Evolutionary conservation across 169 alveolate species (phyloP).

Genomic region (Amoebophrya sp.): DNA sequence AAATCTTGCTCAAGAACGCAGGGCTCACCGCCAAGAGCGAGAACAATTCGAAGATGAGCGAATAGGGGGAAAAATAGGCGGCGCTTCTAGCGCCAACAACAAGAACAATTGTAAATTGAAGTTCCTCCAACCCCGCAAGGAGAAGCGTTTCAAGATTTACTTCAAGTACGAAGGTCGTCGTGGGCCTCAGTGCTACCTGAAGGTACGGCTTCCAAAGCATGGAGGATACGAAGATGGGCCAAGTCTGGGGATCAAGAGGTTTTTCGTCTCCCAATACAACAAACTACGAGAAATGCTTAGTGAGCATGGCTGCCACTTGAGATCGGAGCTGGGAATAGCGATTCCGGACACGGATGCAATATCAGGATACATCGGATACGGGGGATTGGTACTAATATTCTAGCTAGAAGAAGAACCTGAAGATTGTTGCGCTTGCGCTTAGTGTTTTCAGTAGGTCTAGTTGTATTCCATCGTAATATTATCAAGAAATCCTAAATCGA

Average conservation of each 20-base stretch:
- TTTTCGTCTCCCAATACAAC: slow-evolving; percentile 26
- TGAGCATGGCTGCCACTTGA: not conserved
- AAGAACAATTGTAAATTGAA: not conserved
- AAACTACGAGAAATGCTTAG: slow-evolving; percentile 15
- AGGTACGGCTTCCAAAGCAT: slow-evolving; percentile 23
- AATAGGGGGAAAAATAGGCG: too few species aligned
- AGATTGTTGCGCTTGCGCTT: too few species aligned
- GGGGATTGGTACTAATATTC: not conserved
- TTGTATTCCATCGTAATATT: too few species aligned
- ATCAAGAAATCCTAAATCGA: too few species aligned
- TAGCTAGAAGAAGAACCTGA: too few species aligned
- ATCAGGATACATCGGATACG: not conserved
- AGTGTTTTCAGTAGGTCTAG: too few species aligned
- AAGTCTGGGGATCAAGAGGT: not conserved
- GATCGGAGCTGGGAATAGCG: slow-evolving; percentile 23
- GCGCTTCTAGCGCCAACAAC: not conserved
- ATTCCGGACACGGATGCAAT: slow-evolving; percentile 33
- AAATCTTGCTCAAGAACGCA: not conserved
- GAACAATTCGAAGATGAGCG: not conserved
- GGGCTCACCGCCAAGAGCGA: not conserved
- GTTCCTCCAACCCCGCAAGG: not conserved
- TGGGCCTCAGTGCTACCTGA: slow-evolving; percentile 32
- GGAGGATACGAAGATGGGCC: slow-evolving; percentile 35
- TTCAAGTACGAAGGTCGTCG: slow-evolving; percentile 28
- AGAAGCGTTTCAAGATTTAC: not conserved